Evolutionary conservation across 768 basidiomycete species (phyloP), one percentile per base, ranked within the genome.

Genomic region (Russula olivacea): DNA sequence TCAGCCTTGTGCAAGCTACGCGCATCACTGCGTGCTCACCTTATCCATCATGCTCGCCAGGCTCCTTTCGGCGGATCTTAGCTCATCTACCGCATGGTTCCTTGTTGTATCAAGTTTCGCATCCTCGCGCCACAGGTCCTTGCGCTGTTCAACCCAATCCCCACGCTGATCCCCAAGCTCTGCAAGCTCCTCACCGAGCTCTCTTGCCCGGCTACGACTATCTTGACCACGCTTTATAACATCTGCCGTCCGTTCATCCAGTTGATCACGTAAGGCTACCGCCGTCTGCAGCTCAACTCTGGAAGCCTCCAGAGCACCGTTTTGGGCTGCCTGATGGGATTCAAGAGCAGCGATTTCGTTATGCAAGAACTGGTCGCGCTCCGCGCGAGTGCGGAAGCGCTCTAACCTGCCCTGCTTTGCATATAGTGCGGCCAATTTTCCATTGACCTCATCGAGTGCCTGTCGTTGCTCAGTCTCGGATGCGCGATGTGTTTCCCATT

Each of bases 41-140:
- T 94, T 93, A 74, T 99, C 97, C 92, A 98, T 96, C 87, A 96
- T 97, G 17, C 87, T 80, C 5, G 89, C 85, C 36, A 98, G 76
- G 14, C 75, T 76, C 58, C 94, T 79, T 74, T 98, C 93, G 0
- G 91, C 86, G 2, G 81, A 81, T 70, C 88, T 82, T 68, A 96
- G 76, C 72, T 98, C 91, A 61, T 92, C 89, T 14, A 79, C 79
- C 2, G 91, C 93, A 58, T 91, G 83, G 38, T 80, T 80, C 2
- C 92, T 85, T 17, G 88, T 78, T 61, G 87, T 87, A 66, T 88
- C 85, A 48, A 97, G 75, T 73, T 91, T 96, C 0, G 91, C 87
- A 65, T 98, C 96, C 73, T 96, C 93, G 68, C 95, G 81, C 96
- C 97, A 98, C 36, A 93, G 73, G 56, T 96, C 93, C 80, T 96